These are phyloP conservation scores for Helianthus tuberosus DNA, from an alignment of 129 eudicot genomes.

Conservation along the genomic window DNA sequence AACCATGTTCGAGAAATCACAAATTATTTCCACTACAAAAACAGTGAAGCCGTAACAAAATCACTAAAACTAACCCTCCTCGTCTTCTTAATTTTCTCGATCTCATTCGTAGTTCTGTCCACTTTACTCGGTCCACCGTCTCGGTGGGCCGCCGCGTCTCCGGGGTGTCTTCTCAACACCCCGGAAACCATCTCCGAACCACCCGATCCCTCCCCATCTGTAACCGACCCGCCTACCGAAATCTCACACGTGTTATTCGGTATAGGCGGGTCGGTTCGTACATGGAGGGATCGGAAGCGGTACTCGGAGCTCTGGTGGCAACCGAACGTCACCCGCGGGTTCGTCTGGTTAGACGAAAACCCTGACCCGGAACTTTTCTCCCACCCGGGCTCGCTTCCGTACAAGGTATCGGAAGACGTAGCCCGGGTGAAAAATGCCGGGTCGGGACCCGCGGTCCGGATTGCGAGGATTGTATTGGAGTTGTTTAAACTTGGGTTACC, in stretches of 20 bases:
- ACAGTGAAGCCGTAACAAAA: slow-evolving; percentile 32
- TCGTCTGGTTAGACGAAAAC: slow-evolving; percentile 61
- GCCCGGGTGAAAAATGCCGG: slow-evolving; percentile 33
- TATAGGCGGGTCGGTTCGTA: slow-evolving; percentile 69
- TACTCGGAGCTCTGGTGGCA: slow-evolving; percentile 83
- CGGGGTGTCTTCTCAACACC: slow-evolving; percentile 20
- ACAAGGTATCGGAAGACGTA: slow-evolving; percentile 51
- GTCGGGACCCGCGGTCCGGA: slow-evolving; percentile 64
- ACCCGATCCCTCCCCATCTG: slow-evolving; percentile 12
- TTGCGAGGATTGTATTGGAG: slow-evolving; percentile 71
- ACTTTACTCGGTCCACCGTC: slow-evolving; percentile 26
- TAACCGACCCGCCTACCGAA: slow-evolving; percentile 32
- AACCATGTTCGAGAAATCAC: slow-evolving; percentile 28
- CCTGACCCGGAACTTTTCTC: slow-evolving; percentile 45
- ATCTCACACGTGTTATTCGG: slow-evolving; percentile 78
- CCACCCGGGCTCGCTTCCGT: slow-evolving; percentile 38
- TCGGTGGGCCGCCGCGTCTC: slow-evolving; percentile 39
- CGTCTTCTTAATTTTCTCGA: slow-evolving; percentile 31
- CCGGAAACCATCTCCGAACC: background rate
- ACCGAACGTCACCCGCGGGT: slow-evolving; percentile 69
- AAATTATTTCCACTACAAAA: slow-evolving; percentile 28
- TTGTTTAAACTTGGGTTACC: slow-evolving; percentile 55
- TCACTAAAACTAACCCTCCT: slow-evolving; percentile 40
- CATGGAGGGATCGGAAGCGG: slow-evolving; percentile 58
- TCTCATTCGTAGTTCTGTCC: slow-evolving; percentile 38